A percentile compares a stretch with the other conserved stretches of the same genome.
Conservation (phyloP, 2,329 filamentous ascomycete genomes). For the Paraconiothyrium brasiliense region DNA sequence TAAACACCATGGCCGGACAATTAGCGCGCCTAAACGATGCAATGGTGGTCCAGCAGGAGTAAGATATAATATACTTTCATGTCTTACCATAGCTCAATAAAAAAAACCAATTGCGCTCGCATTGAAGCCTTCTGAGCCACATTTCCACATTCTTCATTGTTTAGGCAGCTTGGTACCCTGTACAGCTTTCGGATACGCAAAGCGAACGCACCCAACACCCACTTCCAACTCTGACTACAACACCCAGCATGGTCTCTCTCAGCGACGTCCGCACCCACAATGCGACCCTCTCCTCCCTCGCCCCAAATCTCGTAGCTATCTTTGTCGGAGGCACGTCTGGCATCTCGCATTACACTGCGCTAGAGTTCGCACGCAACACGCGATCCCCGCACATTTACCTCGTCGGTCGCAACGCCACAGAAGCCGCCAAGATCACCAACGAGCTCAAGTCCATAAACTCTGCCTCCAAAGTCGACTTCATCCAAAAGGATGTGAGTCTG, state of each 20-base stretch:
- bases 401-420: slow-evolving; percentile 52
- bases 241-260: slow-evolving; percentile 34
- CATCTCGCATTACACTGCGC: slow-evolving; percentile 55
- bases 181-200: not conserved
- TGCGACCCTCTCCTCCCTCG: slow-evolving; percentile 32
- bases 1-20: not conserved
- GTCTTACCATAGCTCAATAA: not conserved
- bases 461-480: slow-evolving; percentile 50
- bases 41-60: not conserved
- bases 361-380: slow-evolving; percentile 53
- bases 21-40: no score
- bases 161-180: not conserved
- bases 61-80: not conserved
- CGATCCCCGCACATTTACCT: slow-evolving; percentile 54
- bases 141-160: not conserved
- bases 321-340: slow-evolving; percentile 56
- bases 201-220: not conserved
- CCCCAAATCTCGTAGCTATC: slow-evolving; percentile 39
- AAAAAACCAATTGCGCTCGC: not conserved
- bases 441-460: slow-evolving; percentile 52
- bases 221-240: not conserved
- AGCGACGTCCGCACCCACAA: slow-evolving; percentile 37
- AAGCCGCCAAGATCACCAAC: slow-evolving; percentile 48
- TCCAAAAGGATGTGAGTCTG: slow-evolving; percentile 54
- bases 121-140: not conserved